Evolutionary conservation across 2,329 filamentous ascomycete species (phyloP).

Genomic region (Neophaeococcomyces aloes): DNA sequence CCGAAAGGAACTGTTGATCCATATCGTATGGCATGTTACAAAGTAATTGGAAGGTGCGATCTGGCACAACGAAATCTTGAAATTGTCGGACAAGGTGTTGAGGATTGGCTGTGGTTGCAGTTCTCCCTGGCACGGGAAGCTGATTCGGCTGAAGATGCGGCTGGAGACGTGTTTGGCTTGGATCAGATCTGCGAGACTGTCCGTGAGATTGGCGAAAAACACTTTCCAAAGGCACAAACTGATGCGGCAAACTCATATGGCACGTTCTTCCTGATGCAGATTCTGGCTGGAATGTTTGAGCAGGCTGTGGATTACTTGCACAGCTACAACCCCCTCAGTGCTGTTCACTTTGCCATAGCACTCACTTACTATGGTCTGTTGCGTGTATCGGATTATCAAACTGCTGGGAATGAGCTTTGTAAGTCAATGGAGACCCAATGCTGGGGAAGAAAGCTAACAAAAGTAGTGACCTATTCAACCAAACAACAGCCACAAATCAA

Average conservation of each 20-base stretch:
- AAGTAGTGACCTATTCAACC: conserved; percentile 43
- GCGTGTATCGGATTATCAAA: conserved; percentile 70
- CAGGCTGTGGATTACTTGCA: conserved; percentile 87
- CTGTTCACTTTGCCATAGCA: conserved; percentile 86
- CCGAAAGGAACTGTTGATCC: conserved; percentile 83
- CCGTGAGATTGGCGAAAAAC: conserved; percentile 76
- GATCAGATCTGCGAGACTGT: conserved; percentile 68
- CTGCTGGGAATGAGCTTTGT: conserved; percentile 58
- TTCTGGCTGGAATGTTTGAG: conserved; percentile 87
- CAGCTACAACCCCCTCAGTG: conserved; percentile 80
- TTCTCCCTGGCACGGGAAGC: conserved; percentile 54
- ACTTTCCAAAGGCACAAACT: conserved; percentile 72
- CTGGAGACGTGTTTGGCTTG: conserved; percentile 52
- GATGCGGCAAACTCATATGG: conserved; percentile 73
- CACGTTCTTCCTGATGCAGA: conserved; percentile 87
- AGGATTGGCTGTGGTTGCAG: conserved; percentile 59
- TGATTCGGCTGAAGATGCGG: conserved; percentile 49
- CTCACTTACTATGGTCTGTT: conserved; percentile 83
- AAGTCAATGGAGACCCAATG: conserved; percentile 25
- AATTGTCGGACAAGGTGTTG: conserved; percentile 48
- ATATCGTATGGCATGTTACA: conserved; percentile 95
- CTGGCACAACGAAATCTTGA: conserved; percentile 48
- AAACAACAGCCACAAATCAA: conserved; percentile 65
- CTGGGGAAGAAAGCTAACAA: conserved; percentile 15
- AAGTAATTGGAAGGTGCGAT: conserved; percentile 76